Base-by-base conservation (phyloP, 441 rosid species). In the Bocquillonia castaneifolia region DNA sequence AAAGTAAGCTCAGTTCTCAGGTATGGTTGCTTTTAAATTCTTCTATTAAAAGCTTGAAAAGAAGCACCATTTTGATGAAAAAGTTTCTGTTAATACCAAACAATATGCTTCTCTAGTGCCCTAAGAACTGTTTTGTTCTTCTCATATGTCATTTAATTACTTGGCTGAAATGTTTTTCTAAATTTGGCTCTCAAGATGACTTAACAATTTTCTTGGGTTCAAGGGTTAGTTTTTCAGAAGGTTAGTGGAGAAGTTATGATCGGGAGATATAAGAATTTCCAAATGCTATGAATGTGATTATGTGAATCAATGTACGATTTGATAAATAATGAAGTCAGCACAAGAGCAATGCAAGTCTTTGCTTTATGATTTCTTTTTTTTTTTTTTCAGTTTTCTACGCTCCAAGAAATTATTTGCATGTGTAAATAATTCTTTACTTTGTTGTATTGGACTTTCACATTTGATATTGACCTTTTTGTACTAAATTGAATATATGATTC, bases 1-100 rank as follows among this genome's bases (percentile, higher is more conserved):
- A 91, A 85, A 82, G 84, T 74, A 88, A 85, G 79, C 86, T 89
- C 66, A 74, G 88, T 71, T 64, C 73, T 71, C 88, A 91, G 98
- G 98, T 88, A 82, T 64, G 75, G 61, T 59, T 66, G 44, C 70
- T 72, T 34, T 68, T 73, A 68, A 48, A 45, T 51, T 59, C 51
- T 74, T 68, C 18, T 52, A 40, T 67, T 67, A 48, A 31, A 56
- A 40, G 52, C 37, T 74, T 62, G 57, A 51, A 51, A 28, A 17
- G 28, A 31, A 47, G n/a, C 47, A 10, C 53, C 50, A 29, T 45
- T 68, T 15, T 45, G 39, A 66, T 42, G 47, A 4, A 31, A 12
- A 29, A 28, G 3, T 44, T 48, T 23, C 57, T 60, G 0, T 32
- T 39, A 6, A 20, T 65, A 45, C 26, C 39, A 61, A 37, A 54